Conservation (phyloP, 164 flowering plant genomes). For the Tetrastigma voinierianum region DNA sequence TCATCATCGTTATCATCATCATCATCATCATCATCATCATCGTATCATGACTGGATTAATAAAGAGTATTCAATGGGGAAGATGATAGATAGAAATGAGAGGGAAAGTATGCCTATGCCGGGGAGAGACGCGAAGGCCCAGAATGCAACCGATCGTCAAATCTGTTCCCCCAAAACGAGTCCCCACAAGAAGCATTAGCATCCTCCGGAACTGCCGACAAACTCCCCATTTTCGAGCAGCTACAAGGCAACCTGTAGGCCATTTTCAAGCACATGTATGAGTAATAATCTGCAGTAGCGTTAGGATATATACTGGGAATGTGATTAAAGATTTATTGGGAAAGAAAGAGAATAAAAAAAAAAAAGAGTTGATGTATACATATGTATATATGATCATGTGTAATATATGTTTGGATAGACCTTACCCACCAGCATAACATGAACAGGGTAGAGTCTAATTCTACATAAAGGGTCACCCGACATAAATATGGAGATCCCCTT, state of each 20-base stretch:
- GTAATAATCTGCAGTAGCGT: background rate
- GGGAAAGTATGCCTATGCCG: slow-evolving; percentile 30
- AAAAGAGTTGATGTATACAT: background rate
- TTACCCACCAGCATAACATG: slow-evolving; percentile 54
- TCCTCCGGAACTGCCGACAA: slow-evolving; percentile 56
- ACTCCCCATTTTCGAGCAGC: slow-evolving; percentile 36
- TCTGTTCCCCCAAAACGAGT: slow-evolving; percentile 28
- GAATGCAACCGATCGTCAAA: slow-evolving; percentile 50
- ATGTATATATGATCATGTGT: background rate
- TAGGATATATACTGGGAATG: slow-evolving; percentile 7
- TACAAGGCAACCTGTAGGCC: slow-evolving; percentile 59
- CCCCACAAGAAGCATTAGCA: too few species aligned
- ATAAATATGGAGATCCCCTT: slow-evolving; percentile 41
- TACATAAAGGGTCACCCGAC: slow-evolving; percentile 51
- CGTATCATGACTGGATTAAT: too few species aligned
- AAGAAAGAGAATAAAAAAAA: background rate
- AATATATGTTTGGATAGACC: background rate
- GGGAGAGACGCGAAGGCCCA: slow-evolving; percentile 62
- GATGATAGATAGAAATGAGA: slow-evolving; percentile 1
- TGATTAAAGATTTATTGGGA: slow-evolving; percentile 4
- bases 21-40: too few species aligned
- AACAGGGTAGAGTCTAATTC: slow-evolving; percentile 45
- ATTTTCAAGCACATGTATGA: slow-evolving; percentile 15
- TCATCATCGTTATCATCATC: too few species aligned
- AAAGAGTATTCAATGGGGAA: too few species aligned